Percentiles rank a stretch among this genome's conserved stretches.
Evolutionary conservation across 2,329 filamentous ascomycete species (phyloP).

Genomic region (Penicillium sp.): DNA sequence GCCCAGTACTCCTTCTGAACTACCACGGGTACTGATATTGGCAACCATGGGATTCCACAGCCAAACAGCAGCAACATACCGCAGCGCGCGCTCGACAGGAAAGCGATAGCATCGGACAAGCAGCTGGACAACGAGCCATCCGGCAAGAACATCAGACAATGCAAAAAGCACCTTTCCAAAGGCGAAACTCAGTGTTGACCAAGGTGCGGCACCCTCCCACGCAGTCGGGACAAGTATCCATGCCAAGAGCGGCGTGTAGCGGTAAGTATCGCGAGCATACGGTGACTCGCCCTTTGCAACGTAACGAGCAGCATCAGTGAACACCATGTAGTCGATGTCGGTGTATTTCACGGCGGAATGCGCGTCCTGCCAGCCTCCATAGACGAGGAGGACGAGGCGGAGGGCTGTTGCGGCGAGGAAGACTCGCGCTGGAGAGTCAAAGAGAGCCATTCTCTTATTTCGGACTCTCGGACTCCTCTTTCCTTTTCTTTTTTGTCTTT

Average conservation of each 20-base stretch:
- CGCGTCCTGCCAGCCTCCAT: slow-evolving; percentile 89
- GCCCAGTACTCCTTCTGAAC: slow-evolving; percentile 84
- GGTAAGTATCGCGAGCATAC: slow-evolving; percentile 89
- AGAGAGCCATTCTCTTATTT: slow-evolving; percentile 21
- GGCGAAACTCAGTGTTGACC: slow-evolving; percentile 51
- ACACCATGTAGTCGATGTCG: slow-evolving; percentile 97
- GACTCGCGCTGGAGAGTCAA: slow-evolving; percentile 32
- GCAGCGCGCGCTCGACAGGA: slow-evolving; percentile 57
- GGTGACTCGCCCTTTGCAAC: slow-evolving; percentile 66
- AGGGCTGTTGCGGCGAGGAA: slow-evolving; percentile 53
- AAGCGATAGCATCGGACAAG: slow-evolving; percentile 49
- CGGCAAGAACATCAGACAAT: slow-evolving; percentile 75
- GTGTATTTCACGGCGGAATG: slow-evolving; percentile 94
- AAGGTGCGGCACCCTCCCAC: slow-evolving; percentile 38
- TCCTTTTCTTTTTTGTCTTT: not conserved
- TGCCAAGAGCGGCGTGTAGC: slow-evolving; percentile 90
- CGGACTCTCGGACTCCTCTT: too few species aligned
- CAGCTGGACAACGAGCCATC: slow-evolving; percentile 67
- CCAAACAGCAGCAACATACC: slow-evolving; percentile 78
- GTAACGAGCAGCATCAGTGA: slow-evolving; percentile 89
- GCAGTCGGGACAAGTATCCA: slow-evolving; percentile 86
- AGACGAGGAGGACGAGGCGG: slow-evolving; percentile 71
- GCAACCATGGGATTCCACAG: slow-evolving; percentile 97
- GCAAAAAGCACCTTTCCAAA: slow-evolving; percentile 89
- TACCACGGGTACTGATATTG: slow-evolving; percentile 90